Evolutionary conservation across 202 grass and related monocot genomes (phyloP), one percentile per base, ranked within the genome.

Genomic region (Thinopyrum obtusiflorum): DNA sequence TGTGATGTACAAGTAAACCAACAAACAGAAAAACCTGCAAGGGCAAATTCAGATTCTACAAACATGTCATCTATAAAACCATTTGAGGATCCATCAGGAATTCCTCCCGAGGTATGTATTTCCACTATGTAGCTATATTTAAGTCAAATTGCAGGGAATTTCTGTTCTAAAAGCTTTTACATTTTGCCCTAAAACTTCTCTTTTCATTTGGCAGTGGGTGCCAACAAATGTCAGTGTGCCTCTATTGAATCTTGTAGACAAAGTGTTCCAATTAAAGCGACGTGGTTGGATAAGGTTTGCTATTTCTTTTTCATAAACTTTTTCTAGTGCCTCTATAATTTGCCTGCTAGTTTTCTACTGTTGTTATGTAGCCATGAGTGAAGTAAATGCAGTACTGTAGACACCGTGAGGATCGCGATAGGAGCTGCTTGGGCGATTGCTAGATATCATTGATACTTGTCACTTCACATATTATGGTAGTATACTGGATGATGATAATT

Each of bases 221-320:
- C 97, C 97, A 61, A 87, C 97, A 92, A 99, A 99, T 89, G 92
- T 96, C 65, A 99, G 97, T 5, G 91, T 90, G 55, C 97, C 90
- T 69, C 65, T 99, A 65, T 84, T 99, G 81, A 96, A 92, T 89
- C 83, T 99, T 9, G 97, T 99, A 79, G 97, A 99, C 59, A 99
- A 99, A 68, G 84, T 93, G 87, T 99, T 99, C 87, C 97, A 99
- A 85, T 77, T 99, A 64, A 96, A 99, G 60, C 77, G 83, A 11
- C 89, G 92, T 44, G 97, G 97, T 88, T 99, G 97, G 97, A 89
- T 99, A 89, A 94, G 93, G 97, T 96, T 42, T 40, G 78, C 61
- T 76, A 32, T 84, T 81, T 25, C 44, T 87, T 64, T 84, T 76
- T 63, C 72, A 83, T 80, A 25, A 76, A 61, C 14, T 77, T 83